Percentiles rank a stretch among this genome's conserved stretches.
Evolutionary conservation across 495 filamentous ascomycete genomes (phyloP).

Genomic region (Tuber aestivum): DNA sequence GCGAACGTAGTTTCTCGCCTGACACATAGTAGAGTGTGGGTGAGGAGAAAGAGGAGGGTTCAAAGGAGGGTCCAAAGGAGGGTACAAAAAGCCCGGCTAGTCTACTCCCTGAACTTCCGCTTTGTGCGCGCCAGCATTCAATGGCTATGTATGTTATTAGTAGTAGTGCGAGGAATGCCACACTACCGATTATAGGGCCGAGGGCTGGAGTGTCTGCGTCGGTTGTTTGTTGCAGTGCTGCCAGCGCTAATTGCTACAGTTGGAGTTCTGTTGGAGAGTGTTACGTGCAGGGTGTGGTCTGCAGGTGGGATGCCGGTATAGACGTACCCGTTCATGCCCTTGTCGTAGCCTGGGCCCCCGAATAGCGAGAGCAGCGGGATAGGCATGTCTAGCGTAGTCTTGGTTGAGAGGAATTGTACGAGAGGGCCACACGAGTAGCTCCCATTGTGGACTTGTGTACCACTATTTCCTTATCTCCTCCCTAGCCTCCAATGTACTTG

Average conservation of each 20-base stretch:
- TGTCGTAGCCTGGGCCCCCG: constrained; percentile 23
- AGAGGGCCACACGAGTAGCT: constrained; percentile 18
- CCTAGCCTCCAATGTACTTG: constrained; percentile 18
- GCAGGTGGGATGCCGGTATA: constrained; percentile 21
- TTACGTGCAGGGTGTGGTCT: constrained; percentile 32
- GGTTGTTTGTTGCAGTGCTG: too few species aligned
- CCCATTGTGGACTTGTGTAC: constrained; percentile 3
- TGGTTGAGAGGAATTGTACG: constrained; percentile 34
- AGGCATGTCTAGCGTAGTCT: constrained; percentile 17
- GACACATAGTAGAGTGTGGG: too few species aligned
- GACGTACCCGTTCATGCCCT: constrained; percentile 33
- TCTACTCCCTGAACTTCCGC: too few species aligned
- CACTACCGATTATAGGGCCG: too few species aligned
- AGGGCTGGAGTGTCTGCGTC: too few species aligned
- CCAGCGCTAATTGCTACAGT: constrained; percentile 22
- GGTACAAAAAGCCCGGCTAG: too few species aligned
- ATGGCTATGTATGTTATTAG: too few species aligned
- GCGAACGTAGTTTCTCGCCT: too few species aligned
- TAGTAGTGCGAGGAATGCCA: too few species aligned
- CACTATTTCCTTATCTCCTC: constrained; percentile 8
- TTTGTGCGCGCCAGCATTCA: too few species aligned
- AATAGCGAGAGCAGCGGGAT: constrained; percentile 25
- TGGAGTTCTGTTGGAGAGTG: constrained; percentile 26
- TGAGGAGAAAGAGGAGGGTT: too few species aligned
- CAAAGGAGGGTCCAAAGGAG: too few species aligned